Percentiles rank a stretch among this genome's conserved stretches.
phyloP scores from a whole-genome alignment of 495 filamentous ascomycete genomes.

The Aspergillus funiculosus region DNA sequence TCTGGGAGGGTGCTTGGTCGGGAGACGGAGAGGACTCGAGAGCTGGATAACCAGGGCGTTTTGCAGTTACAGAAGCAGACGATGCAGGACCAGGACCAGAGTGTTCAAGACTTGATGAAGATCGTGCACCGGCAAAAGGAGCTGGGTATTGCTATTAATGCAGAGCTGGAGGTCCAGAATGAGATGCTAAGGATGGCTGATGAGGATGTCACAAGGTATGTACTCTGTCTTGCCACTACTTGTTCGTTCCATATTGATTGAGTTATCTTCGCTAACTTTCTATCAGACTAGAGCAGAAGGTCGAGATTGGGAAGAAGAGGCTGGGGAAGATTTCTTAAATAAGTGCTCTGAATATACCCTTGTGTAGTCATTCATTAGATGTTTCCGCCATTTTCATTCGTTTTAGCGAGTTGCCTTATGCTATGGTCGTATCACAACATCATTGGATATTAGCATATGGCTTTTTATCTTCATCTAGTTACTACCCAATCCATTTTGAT shows the following conservation, averaged over 20 bases:
- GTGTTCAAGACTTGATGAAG: slow-evolving; percentile 67
- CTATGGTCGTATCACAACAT: not conserved
- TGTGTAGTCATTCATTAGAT: not conserved
- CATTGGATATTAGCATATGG: slow-evolving; percentile 1
- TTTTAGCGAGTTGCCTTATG: not conserved
- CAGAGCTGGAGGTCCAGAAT: slow-evolving; percentile 80
- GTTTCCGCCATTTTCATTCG: not conserved
- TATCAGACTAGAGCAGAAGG: slow-evolving; percentile 61
- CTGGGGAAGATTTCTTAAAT: slow-evolving; percentile 65
- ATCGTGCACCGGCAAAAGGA: slow-evolving; percentile 77
- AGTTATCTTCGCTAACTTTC: slow-evolving; percentile 14
- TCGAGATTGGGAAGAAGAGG: slow-evolving; percentile 75
- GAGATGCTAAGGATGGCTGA: slow-evolving; percentile 70
- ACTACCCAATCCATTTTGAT: not conserved
- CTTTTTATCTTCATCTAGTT: slow-evolving; percentile 2
- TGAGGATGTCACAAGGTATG: slow-evolving; percentile 62
- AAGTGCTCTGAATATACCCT: not conserved
- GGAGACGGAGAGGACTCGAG: slow-evolving; percentile 82
- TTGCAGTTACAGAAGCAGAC: slow-evolving; percentile 76
- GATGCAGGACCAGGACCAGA: slow-evolving; percentile 81
- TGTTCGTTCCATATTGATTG: slow-evolving; percentile 12
- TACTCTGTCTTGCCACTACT: slow-evolving; percentile 7
- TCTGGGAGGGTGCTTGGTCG: slow-evolving; percentile 73
- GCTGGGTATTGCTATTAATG: slow-evolving; percentile 77
- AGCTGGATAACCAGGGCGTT: slow-evolving; percentile 86